Evolutionary conservation across 345 rosid species (phyloP).

Genomic region (Arabidopsis thaliana): DNA sequence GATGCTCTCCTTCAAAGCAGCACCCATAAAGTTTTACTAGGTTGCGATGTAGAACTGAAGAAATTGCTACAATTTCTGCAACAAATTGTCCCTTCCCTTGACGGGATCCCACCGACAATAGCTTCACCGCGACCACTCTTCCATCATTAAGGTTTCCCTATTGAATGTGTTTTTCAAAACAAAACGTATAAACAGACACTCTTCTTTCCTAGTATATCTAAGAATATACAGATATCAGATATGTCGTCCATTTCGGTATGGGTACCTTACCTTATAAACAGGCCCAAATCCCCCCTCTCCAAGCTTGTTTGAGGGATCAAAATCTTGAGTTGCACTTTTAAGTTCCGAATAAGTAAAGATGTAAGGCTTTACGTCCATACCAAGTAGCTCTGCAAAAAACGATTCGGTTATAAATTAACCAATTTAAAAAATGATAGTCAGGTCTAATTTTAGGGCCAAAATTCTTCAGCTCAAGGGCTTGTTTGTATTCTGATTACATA

Average conservation of each 20-base stretch:
- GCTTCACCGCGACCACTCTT: too few species aligned
- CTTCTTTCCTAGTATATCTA: background rate
- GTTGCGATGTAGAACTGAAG: too few species aligned
- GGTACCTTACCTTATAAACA: conserved; percentile 56
- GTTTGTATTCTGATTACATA: conserved; percentile 3
- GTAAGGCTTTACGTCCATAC: conserved; percentile 56
- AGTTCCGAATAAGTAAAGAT: conserved; percentile 62
- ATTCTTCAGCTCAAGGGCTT: background rate
- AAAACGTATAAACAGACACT: background rate
- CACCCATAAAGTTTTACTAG: too few species aligned
- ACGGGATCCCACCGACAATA: too few species aligned
- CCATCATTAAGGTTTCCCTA: conserved; percentile 21
- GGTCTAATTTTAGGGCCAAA: background rate
- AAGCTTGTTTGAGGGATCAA: conserved; percentile 60
- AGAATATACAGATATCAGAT: background rate
- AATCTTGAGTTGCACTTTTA: conserved; percentile 64
- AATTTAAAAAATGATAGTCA: conserved; percentile 11
- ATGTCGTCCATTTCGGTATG: background rate
- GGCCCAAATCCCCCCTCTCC: conserved; percentile 86
- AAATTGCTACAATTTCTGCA: too few species aligned
- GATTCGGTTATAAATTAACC: background rate
- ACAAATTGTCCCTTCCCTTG: too few species aligned
- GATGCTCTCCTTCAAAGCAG: too few species aligned
- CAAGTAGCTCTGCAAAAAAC: conserved; percentile 50
- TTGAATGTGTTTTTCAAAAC: background rate